phyloP scores from a whole-genome alignment of 2,329 filamentous ascomycete species.

The Chaetomiaceae sp. region DNA sequence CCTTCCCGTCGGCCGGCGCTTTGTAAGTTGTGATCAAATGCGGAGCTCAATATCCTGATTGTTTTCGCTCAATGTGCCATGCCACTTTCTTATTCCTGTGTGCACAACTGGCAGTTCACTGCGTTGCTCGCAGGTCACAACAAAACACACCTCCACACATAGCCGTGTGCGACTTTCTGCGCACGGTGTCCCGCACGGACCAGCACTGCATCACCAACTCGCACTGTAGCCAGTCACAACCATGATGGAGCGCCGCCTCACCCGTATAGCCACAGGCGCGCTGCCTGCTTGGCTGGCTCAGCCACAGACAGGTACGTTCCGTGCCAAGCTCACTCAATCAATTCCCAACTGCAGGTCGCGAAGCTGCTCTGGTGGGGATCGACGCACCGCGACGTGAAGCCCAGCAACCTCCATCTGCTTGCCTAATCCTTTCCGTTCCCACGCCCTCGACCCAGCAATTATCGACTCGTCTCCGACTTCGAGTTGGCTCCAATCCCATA shows the following conservation, averaged over 20 bases:
- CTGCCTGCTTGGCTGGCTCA: neutral
- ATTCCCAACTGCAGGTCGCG: neutral
- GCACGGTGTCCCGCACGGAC: neutral
- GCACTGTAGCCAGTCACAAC: constrained; percentile 7
- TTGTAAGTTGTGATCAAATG: too few relatives aligned
- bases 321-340: neutral
- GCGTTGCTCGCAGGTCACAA: neutral
- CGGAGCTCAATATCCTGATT: too few relatives aligned
- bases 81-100: too few relatives aligned
- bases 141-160: too few relatives aligned
- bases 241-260: neutral
- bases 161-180: too few relatives aligned
- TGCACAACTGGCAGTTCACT: neutral
- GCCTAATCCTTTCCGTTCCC: too few relatives aligned
- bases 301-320: constrained; percentile 9
- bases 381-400: too few relatives aligned
- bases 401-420: neutral
- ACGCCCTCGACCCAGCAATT: neutral
- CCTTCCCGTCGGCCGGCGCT: neutral
- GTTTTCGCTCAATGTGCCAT: too few relatives aligned
- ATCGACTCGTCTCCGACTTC: too few relatives aligned
- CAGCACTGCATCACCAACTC: too few relatives aligned
- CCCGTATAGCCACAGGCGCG: neutral
- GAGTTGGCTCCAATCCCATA: too few relatives aligned
- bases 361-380: too few relatives aligned